A percentile compares a stretch with the other conserved stretches of the same genome.
Conservation (phyloP, 352 stramenopile genomes). For the Saprolegnia diclina region DNA sequence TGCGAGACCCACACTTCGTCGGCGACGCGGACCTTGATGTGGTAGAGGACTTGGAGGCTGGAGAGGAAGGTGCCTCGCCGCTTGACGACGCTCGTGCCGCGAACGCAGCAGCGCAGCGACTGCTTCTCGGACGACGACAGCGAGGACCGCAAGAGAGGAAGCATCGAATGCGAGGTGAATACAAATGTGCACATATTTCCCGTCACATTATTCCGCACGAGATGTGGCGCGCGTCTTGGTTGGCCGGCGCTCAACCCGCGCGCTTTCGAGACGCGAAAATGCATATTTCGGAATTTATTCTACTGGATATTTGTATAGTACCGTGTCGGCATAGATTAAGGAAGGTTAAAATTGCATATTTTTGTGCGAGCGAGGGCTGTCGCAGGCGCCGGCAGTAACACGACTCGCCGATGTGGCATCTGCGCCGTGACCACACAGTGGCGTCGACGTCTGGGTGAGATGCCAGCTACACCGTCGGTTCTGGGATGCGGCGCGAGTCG, state of each 20-base stretch:
- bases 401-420: no score
- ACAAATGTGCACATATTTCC: not conserved
- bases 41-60: conserved; percentile 4
- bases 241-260: not conserved
- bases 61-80: not conserved
- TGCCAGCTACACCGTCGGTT: no score
- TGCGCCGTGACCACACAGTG: no score
- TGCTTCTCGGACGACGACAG: not conserved
- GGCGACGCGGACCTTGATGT: conserved; percentile 4
- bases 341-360: no score
- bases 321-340: no score
- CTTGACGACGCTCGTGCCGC: conserved; percentile 8
- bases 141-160: not conserved
- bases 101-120: conserved; percentile 9
- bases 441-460: no score
- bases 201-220: not conserved
- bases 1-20: conserved; percentile 2
- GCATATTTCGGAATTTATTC: no score
- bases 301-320: no score
- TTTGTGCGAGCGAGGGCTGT: no score
- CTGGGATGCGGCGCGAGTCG: no score
- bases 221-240: conserved; percentile 1
- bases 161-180: not conserved
- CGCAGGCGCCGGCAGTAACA: no score
- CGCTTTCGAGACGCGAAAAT: no score